These are phyloP conservation scores for Neospermospora avenae DNA, from an alignment of 2,329 filamentous ascomycete genomes.

Conservation along the genomic window DNA sequence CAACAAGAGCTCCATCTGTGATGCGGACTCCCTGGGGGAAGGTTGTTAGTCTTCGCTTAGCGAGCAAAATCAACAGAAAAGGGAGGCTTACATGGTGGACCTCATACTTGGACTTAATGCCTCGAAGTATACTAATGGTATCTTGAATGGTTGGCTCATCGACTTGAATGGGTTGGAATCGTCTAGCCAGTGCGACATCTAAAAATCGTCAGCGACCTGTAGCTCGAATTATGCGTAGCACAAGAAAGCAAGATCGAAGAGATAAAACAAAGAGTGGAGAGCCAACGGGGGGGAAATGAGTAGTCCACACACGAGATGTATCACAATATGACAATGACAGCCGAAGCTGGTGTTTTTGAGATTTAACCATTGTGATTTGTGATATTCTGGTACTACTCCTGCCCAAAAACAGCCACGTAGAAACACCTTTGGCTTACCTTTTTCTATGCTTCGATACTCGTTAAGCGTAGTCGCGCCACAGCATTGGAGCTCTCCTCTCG, in stretches of 20 bases:
- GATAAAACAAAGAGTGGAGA: neutral
- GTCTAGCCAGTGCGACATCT: constrained; percentile 84
- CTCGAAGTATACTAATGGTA: constrained; percentile 90
- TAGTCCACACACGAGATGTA: neutral
- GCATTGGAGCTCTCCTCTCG: constrained; percentile 88
- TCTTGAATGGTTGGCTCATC: constrained; percentile 87
- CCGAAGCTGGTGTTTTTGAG: neutral
- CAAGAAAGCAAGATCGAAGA: neutral
- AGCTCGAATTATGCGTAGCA: neutral
- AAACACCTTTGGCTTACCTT: constrained; percentile 39
- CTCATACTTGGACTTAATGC: constrained; percentile 97
- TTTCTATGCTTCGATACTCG: constrained; percentile 92
- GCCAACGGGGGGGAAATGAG: neutral
- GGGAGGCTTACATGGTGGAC: constrained; percentile 69
- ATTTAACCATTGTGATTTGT: neutral
- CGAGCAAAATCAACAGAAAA: neutral
- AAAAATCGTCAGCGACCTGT: constrained; percentile 4
- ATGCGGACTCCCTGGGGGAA: constrained; percentile 66
- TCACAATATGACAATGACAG: neutral
- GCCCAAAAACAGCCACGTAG: neutral
- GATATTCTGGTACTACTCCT: neutral
- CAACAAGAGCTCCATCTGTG: constrained; percentile 86
- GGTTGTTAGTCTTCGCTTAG: neutral
- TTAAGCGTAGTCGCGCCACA: constrained; percentile 91
- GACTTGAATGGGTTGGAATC: constrained; percentile 94